phyloP scores from a whole-genome alignment of 2,329 filamentous ascomycete species.

The Botryosphaeria dothidea region DNA sequence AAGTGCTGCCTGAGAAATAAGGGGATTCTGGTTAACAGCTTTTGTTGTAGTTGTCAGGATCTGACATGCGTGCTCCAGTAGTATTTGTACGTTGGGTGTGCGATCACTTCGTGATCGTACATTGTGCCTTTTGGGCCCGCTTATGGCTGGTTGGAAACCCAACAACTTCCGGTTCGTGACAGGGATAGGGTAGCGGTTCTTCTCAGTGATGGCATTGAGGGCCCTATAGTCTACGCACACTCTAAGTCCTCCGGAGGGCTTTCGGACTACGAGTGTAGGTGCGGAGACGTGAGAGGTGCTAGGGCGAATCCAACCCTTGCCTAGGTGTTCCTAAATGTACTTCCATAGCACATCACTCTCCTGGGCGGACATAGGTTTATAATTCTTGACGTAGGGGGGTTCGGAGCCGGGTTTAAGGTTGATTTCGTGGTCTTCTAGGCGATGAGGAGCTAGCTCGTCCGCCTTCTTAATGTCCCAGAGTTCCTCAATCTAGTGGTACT shows the following conservation, averaged over 20 bases:
- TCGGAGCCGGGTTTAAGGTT: neutral
- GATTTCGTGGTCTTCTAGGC: neutral
- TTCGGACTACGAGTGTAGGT: neutral
- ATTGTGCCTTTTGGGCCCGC: too few relatives aligned
- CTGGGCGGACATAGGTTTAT: neutral
- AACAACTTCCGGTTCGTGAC: too few relatives aligned
- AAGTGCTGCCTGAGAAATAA: too few relatives aligned
- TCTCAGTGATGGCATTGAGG: neutral
- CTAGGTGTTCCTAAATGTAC: neutral
- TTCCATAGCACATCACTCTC: neutral
- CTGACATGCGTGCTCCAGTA: too few relatives aligned
- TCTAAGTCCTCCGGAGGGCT: neutral
- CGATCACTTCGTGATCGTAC: too few relatives aligned
- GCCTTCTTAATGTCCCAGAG: neutral
- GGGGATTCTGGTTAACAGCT: too few relatives aligned
- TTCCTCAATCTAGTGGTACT: neutral
- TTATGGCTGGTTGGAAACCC: too few relatives aligned
- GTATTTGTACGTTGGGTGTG: too few relatives aligned
- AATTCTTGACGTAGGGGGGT: neutral
- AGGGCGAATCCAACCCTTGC: neutral
- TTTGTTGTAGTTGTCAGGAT: too few relatives aligned
- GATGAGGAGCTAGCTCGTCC: neutral
- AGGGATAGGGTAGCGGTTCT: neutral
- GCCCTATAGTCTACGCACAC: neutral
- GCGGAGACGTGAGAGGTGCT: neutral